These are phyloP conservation scores for Xylaria acuta DNA, from an alignment of 495 filamentous ascomycete species.

Conservation along the genomic window DNA sequence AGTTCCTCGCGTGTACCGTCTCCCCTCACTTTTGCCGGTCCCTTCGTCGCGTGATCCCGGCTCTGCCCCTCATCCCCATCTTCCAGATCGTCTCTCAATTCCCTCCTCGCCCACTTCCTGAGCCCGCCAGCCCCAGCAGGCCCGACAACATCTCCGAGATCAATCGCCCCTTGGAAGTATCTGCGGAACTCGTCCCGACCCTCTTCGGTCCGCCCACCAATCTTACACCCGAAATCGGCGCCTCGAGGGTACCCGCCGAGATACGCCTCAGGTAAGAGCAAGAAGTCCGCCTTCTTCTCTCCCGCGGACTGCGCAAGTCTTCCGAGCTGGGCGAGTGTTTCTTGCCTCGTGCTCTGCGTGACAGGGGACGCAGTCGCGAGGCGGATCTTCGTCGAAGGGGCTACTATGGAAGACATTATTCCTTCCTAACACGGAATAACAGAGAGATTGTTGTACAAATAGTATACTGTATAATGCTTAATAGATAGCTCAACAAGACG, in stretches of 20 bases:
- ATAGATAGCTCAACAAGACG: too few species aligned
- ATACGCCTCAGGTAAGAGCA: conserved; percentile 94
- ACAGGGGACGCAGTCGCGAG: conserved; percentile 80
- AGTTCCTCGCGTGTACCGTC: conserved; percentile 87
- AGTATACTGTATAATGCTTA: background rate
- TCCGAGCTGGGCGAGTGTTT: conserved; percentile 71
- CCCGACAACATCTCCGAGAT: conserved; percentile 83
- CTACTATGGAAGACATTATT: conserved; percentile 15
- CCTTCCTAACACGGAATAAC: background rate
- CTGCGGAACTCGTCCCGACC: conserved; percentile 84
- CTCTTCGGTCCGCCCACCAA: conserved; percentile 69
- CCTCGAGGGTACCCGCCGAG: conserved; percentile 91
- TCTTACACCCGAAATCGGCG: conserved; percentile 74
- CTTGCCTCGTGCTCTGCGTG: conserved; percentile 66
- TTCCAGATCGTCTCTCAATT: conserved; percentile 55
- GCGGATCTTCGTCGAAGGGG: conserved; percentile 54
- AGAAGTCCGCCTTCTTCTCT: conserved; percentile 66
- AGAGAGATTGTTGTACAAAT: background rate
- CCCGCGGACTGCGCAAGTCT: conserved; percentile 60
- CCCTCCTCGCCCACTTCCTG: conserved; percentile 71
- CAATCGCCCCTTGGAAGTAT: conserved; percentile 80
- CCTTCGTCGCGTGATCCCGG: conserved; percentile 63
- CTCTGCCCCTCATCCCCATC: conserved; percentile 63
- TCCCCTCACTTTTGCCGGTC: conserved; percentile 62
- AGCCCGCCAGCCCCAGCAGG: conserved; percentile 65